These are phyloP conservation scores for Fusarium sp. DNA, from an alignment of 2,329 filamentous ascomycete species.

Conservation along the genomic window DNA sequence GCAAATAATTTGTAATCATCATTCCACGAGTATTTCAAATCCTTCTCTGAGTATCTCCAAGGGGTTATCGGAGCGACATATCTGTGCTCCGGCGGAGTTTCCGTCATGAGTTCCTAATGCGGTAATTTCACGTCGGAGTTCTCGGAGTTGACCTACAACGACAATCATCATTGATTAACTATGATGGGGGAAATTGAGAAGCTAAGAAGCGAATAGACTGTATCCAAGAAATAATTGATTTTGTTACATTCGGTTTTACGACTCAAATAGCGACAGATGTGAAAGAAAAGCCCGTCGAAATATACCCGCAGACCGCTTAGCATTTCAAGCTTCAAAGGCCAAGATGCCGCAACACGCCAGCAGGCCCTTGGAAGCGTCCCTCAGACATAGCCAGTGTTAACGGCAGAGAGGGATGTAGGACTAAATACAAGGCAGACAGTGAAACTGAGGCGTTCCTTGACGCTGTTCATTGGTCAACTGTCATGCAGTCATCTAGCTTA, in stretches of 20 bases:
- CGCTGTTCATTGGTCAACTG: not conserved
- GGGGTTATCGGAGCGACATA: slow-evolving; percentile 5
- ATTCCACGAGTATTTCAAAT: not conserved
- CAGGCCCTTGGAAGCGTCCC: not conserved
- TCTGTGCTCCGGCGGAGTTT: slow-evolving; percentile 15
- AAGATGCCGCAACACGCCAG: not conserved
- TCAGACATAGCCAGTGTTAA: not conserved
- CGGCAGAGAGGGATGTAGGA: not conserved
- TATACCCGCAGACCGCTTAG: not conserved
- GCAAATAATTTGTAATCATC: not conserved
- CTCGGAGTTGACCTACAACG: slow-evolving; percentile 11
- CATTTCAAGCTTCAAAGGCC: not conserved
- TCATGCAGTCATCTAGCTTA: not conserved
- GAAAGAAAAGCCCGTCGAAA: not conserved
- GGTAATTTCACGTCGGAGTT: slow-evolving; percentile 25
- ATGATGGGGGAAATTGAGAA: not conserved
- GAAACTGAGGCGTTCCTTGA: not conserved
- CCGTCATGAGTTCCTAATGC: slow-evolving; percentile 9
- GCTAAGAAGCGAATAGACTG: not conserved
- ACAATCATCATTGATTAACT: not conserved
- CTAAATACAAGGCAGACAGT: not conserved
- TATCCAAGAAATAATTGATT: not conserved
- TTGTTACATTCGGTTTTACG: not conserved
- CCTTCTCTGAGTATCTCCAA: slow-evolving; percentile 13
- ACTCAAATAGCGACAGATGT: not conserved